Base-by-base conservation (phyloP, 1,284 basidiomycete species). In the Rhodotorula mucilaginosa region DNA sequence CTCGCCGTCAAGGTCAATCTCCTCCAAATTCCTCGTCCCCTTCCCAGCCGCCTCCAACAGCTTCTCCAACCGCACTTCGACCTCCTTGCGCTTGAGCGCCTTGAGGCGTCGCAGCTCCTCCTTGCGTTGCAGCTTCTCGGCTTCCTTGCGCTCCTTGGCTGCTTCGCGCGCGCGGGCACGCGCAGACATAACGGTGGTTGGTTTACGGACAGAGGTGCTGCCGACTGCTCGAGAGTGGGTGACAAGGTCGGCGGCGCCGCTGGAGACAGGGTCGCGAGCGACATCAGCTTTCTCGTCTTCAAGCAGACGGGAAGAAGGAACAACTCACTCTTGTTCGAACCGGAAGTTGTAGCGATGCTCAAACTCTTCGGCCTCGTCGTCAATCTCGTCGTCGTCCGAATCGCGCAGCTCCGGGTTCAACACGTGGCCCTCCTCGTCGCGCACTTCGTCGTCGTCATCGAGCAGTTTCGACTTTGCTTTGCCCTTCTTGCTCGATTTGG, bases 271-370 rank as follows among this genome's bases (percentile, higher is more conserved):
- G 15, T 1, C 26, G 16, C 39, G 5, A 8, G 39, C 10, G 12
- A 44, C 39, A n/a, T 49, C 29, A 48, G 31, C 7, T 5, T 18
- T 12, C 2, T 7, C 5, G 29, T 4, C 44, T 65, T 49, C 58
- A 61, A 12, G 62, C 26, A 47, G 64, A 16, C 59, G 13, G 61
- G 56, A 58, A 46, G 52, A 68, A 31, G 57, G 58, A 44, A 19
- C 19, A 19, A 87, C 90, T 80, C 76, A 92, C 87, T 91, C 90
- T 81, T 97, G 93, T 81, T 97, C 93, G 80, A 91, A 96, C 65
- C 93, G 88, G 84, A 94, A 94, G 80, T 96, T 96, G 82, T 95
- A 96, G n/a, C 89, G 89, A 23, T 86, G 86, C 80, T 91, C 90
- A 74, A 90, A 91, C 44, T 85, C 85, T 39, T 91, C 90, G 0